These are phyloP conservation scores for Paecilomyces dactylethromorphus DNA, from an alignment of 2,329 filamentous ascomycete genomes.

Conservation along the genomic window DNA sequence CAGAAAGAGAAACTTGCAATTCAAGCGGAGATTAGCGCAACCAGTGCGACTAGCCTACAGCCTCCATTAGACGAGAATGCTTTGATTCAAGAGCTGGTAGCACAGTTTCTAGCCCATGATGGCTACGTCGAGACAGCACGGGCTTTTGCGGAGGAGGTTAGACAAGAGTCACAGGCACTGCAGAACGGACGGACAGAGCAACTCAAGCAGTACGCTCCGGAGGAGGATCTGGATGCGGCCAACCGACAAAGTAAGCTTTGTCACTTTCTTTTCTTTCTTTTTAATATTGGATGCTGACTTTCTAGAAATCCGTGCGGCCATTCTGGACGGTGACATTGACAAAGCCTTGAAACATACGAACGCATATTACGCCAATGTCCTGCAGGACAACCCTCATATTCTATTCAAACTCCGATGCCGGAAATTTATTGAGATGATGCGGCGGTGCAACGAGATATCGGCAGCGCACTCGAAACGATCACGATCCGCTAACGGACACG, in stretches of 20 bases:
- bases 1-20: slow-evolving; percentile 58
- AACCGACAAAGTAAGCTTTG: slow-evolving; percentile 70
- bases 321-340: slow-evolving; percentile 89
- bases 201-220: slow-evolving; percentile 58
- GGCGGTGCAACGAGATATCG: slow-evolving; percentile 60
- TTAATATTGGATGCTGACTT: background rate
- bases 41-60: slow-evolving; percentile 54
- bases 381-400: slow-evolving; percentile 73
- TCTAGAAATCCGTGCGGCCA: slow-evolving; percentile 74
- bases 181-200: slow-evolving; percentile 48
- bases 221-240: slow-evolving; percentile 78
- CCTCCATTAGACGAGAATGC: slow-evolving; percentile 64
- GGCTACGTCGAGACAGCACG: slow-evolving; percentile 90
- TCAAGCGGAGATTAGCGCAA: slow-evolving; percentile 54
- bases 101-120: slow-evolving; percentile 89
- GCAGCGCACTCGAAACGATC: slow-evolving; percentile 29
- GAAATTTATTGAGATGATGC: slow-evolving; percentile 93
- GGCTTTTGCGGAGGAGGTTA: slow-evolving; percentile 78
- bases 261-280: background rate
- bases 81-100: slow-evolving; percentile 73
- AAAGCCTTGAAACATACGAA: slow-evolving; percentile 76
- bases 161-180: slow-evolving; percentile 64
- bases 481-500: slow-evolving; percentile 34
- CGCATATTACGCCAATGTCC: slow-evolving; percentile 70
- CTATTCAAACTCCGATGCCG: slow-evolving; percentile 83